Percentiles rank a stretch among this genome's conserved stretches.
Evolutionary conservation across 176 grass and related monocot species (phyloP).

Genomic region (Bromus sterilis): DNA sequence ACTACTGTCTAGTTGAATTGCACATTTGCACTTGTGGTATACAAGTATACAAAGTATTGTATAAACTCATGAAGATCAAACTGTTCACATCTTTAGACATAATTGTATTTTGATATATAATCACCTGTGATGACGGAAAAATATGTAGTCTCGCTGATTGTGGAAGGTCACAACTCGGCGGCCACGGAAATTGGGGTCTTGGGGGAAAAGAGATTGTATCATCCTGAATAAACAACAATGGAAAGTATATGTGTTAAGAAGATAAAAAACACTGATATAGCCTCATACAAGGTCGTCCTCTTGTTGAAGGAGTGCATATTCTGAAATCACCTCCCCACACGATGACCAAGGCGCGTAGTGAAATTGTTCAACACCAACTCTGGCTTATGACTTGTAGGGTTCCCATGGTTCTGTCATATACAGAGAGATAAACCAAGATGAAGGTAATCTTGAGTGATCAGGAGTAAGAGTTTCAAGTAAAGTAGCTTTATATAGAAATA

Average conservation of each 20-base stretch:
- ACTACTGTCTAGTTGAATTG: background rate
- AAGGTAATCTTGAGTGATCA: background rate
- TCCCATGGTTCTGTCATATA: constrained; percentile 79
- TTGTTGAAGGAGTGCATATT: background rate
- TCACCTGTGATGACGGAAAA: constrained; percentile 97
- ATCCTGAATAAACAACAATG: constrained; percentile 41
- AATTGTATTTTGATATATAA: background rate
- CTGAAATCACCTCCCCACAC: constrained; percentile 67
- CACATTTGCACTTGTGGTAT: constrained; percentile 45
- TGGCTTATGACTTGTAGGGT: constrained; percentile 86
- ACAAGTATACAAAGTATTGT: constrained; percentile 60
- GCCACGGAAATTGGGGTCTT: constrained; percentile 84
- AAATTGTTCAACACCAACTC: constrained; percentile 99
- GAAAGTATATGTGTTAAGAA: background rate
- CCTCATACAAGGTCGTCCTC: background rate
- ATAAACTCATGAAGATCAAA: background rate
- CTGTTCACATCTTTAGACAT: background rate
- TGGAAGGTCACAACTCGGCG: constrained; percentile 93
- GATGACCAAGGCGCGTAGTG: constrained; percentile 82
- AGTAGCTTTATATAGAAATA: constrained; percentile 2
- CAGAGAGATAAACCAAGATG: background rate
- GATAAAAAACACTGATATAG: no score
- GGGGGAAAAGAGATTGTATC: constrained; percentile 89
- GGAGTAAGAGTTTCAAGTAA: background rate
- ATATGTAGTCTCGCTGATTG: constrained; percentile 96